These are phyloP conservation scores for Penicillium egyptiacum DNA, from an alignment of 495 filamentous ascomycete species.

Conservation along the genomic window DNA sequence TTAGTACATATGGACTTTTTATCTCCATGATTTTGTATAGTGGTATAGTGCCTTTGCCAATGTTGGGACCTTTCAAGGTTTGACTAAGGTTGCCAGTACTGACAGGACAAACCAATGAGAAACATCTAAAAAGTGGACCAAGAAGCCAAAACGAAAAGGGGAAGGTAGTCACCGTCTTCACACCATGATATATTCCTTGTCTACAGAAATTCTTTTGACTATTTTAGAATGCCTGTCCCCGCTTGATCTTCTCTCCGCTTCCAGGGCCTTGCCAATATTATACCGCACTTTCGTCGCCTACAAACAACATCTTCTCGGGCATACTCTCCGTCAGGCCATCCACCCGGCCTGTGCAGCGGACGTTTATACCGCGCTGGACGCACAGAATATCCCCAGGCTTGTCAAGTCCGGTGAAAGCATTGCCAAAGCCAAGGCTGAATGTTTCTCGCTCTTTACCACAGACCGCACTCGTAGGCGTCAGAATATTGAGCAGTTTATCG, in stretches of 20 bases:
- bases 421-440: not conserved
- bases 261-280: not conserved
- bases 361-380: not conserved
- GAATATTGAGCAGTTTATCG: no score
- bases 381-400: not conserved
- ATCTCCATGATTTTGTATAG: not conserved
- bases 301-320: not conserved
- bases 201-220: not conserved
- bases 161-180: not conserved
- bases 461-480: no score
- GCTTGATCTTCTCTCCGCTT: not conserved
- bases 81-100: no score
- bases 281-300: slow-evolving; percentile 1
- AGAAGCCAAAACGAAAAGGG: not conserved
- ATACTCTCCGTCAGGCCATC: not conserved
- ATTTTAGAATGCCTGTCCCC: not conserved
- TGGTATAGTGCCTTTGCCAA: not conserved
- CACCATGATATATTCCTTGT: slow-evolving; percentile 1
- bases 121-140: not conserved
- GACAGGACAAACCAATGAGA: not conserved
- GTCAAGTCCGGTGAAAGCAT: not conserved
- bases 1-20: slow-evolving; percentile 11
- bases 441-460: not conserved
- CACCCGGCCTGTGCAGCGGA: slow-evolving; percentile 3
- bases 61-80: not conserved